Conservation (phyloP, 2,329 filamentous ascomycete species). For the Pestalotiopsis sp. region DNA sequence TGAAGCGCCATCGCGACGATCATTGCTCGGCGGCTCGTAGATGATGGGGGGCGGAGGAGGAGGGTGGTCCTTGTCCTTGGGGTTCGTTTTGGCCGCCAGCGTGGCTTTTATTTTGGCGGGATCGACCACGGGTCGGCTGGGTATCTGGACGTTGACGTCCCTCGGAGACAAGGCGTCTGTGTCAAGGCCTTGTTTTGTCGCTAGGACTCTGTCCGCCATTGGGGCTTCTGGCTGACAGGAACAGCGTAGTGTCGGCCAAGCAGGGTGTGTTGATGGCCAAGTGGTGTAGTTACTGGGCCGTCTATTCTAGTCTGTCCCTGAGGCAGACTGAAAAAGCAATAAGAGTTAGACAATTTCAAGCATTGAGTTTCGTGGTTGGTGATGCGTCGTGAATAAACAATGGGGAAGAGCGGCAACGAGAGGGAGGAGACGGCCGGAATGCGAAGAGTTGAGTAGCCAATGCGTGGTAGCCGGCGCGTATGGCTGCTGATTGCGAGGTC, state of each 20-base stretch:
- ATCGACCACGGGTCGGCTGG: conserved; percentile 33
- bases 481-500: neutral
- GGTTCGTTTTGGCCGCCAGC: conserved; percentile 31
- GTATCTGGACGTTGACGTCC: conserved; percentile 62
- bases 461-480: neutral
- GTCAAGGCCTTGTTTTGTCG: conserved; percentile 52
- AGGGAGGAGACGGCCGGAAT: neutral
- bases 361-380: neutral
- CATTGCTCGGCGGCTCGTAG: conserved; percentile 64
- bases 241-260: conserved; percentile 9
- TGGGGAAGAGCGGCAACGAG: neutral
- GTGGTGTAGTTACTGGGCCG: conserved; percentile 14
- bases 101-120: conserved; percentile 54
- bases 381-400: neutral
- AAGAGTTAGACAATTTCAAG: conserved; percentile 13
- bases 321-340: neutral
- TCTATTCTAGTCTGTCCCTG: neutral
- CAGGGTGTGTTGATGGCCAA: conserved; percentile 13
- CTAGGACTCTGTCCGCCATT: conserved; percentile 51
- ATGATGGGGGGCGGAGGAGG: conserved; percentile 64
- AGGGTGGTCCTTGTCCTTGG: conserved; percentile 67
- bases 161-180: conserved; percentile 66
- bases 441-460: neutral
- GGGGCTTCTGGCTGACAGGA: conserved; percentile 13
- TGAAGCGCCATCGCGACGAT: conserved; percentile 69